Evolutionary conservation across 495 filamentous ascomycete genomes (phyloP).

Genomic region (Penicillium samsonianum): DNA sequence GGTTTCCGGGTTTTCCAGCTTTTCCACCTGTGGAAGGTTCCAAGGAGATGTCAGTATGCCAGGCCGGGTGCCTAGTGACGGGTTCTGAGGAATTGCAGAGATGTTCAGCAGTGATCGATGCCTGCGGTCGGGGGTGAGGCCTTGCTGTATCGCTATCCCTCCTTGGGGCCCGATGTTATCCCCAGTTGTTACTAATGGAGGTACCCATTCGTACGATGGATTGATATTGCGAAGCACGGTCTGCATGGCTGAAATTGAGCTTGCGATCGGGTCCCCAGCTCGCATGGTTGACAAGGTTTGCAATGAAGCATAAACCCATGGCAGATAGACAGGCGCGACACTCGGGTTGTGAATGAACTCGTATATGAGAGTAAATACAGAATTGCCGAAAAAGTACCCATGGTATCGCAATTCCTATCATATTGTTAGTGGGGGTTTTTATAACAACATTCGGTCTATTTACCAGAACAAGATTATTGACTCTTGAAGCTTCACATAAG

Average conservation of each 20-base stretch:
- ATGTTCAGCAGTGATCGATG: constrained; percentile 1
- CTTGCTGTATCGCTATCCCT: background rate
- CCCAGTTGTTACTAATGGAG: background rate
- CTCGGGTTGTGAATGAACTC: constrained; percentile 41
- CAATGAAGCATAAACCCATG: constrained; percentile 42
- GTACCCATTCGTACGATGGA: constrained; percentile 38
- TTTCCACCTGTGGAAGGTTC: constrained; percentile 23
- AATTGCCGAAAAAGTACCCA: constrained; percentile 42
- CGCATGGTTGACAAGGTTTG: constrained; percentile 38
- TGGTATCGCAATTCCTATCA: constrained; percentile 45
- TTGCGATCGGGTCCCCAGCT: constrained; percentile 31
- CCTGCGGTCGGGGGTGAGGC: background rate
- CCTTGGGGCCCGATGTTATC: background rate
- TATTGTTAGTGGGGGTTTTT: background rate
- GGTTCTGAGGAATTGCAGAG: background rate
- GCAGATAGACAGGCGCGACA: constrained; percentile 37
- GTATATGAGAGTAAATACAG: constrained; percentile 42
- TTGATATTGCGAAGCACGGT: constrained; percentile 38
- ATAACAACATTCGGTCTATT: background rate
- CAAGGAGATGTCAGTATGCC: constrained; percentile 29
- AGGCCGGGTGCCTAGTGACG: constrained; percentile 2
- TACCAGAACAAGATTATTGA: constrained; percentile 43
- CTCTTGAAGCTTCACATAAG: constrained; percentile 35
- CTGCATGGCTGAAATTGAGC: constrained; percentile 36
- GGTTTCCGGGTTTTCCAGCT: constrained; percentile 26